Base-by-base conservation (phyloP, 1,284 basidiomycete species). In the Apiotrichum montevideense region DNA sequence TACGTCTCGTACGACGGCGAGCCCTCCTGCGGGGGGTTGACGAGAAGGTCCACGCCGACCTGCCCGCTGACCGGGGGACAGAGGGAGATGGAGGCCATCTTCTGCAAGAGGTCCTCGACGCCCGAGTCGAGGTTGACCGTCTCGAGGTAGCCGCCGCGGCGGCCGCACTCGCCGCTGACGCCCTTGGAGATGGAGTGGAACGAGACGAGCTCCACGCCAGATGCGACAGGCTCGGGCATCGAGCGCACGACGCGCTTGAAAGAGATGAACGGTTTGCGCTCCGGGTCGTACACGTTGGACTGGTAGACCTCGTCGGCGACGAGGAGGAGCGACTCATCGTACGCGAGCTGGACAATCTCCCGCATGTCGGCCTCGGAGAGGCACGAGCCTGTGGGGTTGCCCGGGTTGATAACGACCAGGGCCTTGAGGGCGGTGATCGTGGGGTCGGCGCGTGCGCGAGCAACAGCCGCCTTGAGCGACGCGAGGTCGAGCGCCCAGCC, bases 131-230 rank as follows among this genome's bases (percentile, higher is more conserved):
- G 78, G 78, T 95, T 94, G 61, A 83, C 81, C 67, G 85, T 83
- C 76, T 95, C 91, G 69, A 94, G 90, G 80, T 93, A 95, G 4
- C 91, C 91, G 42, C 91, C 91, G 46, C 91, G 83, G n/a, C 91
- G 81, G 11, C 91, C 91, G 73, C 91, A 95, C 77, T 95, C 91
- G 63, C 91, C 91, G 39, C 83, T 83, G 62, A 93, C 88, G 57
- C 91, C 91, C 76, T 95, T 95, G 58, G 87, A 90, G 70, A 91
- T 90, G 53, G 87, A 90, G 80, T 95, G 91, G 84, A 93, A 92
- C 45, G 87, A 90, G 48, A 94, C 80, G 70, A 95, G 85, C 40
- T 87, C 84, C 59, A 91, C 75, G 41, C 64, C 64, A 37, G 65
- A 62, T 15, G 64, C 50, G 9, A 65, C n/a, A 32, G 51, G 51